Conservation (phyloP, 345 rosid species). For the Brassica incana region DNA sequence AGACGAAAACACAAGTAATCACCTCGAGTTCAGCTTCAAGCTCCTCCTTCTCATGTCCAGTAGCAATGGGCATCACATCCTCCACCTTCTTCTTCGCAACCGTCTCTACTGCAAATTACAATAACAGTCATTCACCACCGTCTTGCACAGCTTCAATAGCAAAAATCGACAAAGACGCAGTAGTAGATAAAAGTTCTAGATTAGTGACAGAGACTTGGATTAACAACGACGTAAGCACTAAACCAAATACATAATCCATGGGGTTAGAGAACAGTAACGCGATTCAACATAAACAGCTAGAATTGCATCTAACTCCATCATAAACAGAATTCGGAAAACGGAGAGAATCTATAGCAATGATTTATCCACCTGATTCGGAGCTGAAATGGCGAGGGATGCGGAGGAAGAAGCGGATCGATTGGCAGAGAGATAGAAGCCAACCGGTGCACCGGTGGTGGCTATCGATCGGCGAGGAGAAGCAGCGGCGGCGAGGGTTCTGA, state of each 20-base stretch:
- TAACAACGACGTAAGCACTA: background rate
- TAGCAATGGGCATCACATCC: slow-evolving; percentile 80
- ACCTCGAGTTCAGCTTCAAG: slow-evolving; percentile 65
- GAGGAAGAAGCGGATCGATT: slow-evolving; percentile 27
- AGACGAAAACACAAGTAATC: background rate
- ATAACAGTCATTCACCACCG: background rate
- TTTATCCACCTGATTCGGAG: slow-evolving; percentile 48
- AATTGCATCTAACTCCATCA: background rate
- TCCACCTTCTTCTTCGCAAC: slow-evolving; percentile 57
- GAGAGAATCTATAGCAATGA: background rate
- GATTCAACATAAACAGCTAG: background rate
- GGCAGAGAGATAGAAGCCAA: slow-evolving; percentile 28
- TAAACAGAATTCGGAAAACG: background rate
- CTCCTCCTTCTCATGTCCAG: slow-evolving; percentile 41
- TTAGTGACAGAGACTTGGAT: background rate
- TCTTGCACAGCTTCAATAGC: background rate
- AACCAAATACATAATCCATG: background rate
- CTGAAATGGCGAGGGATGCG: slow-evolving; percentile 38
- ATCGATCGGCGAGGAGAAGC: slow-evolving; percentile 45
- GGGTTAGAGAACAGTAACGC: slow-evolving; percentile 19
- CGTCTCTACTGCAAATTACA: slow-evolving; percentile 22
- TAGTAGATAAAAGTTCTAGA: background rate
- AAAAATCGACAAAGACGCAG: background rate
- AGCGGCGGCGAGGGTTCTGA: slow-evolving; percentile 58
- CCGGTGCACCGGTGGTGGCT: slow-evolving; percentile 33